phyloP scores from a whole-genome alignment of 495 filamentous ascomycete genomes.

The Penicillium macrosclerotiorum region DNA sequence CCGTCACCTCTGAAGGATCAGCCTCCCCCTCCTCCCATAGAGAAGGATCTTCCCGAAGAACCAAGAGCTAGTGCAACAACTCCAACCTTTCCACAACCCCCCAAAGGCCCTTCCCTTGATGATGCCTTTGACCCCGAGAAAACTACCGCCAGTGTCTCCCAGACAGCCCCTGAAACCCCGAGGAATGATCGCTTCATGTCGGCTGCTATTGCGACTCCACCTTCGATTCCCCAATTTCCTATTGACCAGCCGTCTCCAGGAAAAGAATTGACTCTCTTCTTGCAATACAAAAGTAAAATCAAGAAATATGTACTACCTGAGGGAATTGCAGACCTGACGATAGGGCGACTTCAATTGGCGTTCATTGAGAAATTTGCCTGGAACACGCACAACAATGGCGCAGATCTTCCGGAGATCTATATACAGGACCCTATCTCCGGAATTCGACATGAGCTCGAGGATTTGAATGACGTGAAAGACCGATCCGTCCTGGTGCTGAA shows the following conservation, averaged over 20 bases:
- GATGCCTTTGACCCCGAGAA: slow-evolving; percentile 51
- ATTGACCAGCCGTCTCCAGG: slow-evolving; percentile 73
- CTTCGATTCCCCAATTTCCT: slow-evolving; percentile 50
- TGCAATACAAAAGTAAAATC: slow-evolving; percentile 95
- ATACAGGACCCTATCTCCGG: slow-evolving; percentile 95
- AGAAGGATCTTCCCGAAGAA: slow-evolving; percentile 21
- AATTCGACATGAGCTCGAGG: slow-evolving; percentile 92
- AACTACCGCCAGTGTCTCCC: slow-evolving; percentile 33
- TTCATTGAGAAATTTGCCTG: slow-evolving; percentile 99
- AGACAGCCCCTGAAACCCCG: slow-evolving; percentile 35
- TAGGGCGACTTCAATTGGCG: slow-evolving; percentile 86
- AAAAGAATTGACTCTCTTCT: slow-evolving; percentile 91
- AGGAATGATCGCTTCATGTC: slow-evolving; percentile 28
- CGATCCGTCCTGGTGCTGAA: slow-evolving; percentile 91
- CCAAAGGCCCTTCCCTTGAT: slow-evolving; percentile 31
- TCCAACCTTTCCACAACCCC: slow-evolving; percentile 36
- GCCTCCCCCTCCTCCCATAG: slow-evolving; percentile 41
- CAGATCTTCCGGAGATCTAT: slow-evolving; percentile 93
- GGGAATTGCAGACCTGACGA: slow-evolving; percentile 76
- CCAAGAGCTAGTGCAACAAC: slow-evolving; percentile 17
- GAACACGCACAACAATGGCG: slow-evolving; percentile 93
- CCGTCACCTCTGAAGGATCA: slow-evolving; percentile 62
- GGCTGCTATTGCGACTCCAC: slow-evolving; percentile 33
- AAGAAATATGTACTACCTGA: slow-evolving; percentile 92
- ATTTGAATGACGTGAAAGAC: slow-evolving; percentile 93